phyloP scores from a whole-genome alignment of 352 stramenopile species.

The Phytophthora rubi region DNA sequence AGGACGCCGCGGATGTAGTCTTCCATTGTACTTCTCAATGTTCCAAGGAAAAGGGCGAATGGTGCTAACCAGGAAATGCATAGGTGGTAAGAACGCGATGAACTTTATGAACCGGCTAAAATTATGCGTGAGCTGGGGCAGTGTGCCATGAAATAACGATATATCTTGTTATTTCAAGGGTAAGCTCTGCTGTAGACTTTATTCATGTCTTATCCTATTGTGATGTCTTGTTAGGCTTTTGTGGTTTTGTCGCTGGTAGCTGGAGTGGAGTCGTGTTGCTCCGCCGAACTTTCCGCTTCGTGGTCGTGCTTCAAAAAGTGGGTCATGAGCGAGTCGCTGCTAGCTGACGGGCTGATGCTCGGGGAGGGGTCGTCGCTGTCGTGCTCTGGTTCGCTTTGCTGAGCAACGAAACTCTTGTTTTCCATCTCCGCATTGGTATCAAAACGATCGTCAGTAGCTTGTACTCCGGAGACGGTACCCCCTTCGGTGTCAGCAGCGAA shows the following conservation, averaged over 20 bases:
- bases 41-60: neutral
- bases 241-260: neutral
- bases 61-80: neutral
- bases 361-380: constrained; percentile 29
- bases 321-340: constrained; percentile 1
- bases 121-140: constrained; percentile 10
- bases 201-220: constrained; percentile 3
- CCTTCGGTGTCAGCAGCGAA: constrained; percentile 1
- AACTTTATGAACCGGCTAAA: constrained; percentile 17
- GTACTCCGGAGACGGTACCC: neutral
- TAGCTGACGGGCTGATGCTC: constrained; percentile 25
- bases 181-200: neutral
- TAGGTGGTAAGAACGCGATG: constrained; percentile 22
- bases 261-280: neutral
- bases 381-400: constrained; percentile 45
- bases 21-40: constrained; percentile 45
- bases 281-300: constrained; percentile 4
- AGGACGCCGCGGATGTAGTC: constrained; percentile 78
- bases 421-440: constrained; percentile 2
- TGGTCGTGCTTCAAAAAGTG: constrained; percentile 12
- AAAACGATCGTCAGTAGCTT: neutral
- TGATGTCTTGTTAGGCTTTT: constrained; percentile 3
- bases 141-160: neutral
- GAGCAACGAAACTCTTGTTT: constrained; percentile 14
- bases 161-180: neutral